These are phyloP conservation scores for Ceratocystis albifundus DNA, from an alignment of 2,329 filamentous ascomycete genomes.

Conservation along the genomic window DNA sequence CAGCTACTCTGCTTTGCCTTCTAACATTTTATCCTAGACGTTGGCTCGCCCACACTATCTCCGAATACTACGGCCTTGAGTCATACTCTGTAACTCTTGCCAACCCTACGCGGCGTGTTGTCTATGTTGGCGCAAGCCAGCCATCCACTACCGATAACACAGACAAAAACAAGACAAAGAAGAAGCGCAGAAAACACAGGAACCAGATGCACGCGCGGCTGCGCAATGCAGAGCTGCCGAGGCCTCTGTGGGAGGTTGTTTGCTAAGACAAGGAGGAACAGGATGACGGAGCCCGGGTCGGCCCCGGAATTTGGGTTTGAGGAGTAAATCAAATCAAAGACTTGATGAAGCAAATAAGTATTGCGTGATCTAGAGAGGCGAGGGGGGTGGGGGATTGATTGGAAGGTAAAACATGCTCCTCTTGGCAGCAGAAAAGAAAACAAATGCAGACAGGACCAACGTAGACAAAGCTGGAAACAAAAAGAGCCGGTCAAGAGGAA, in stretches of 20 bases:
- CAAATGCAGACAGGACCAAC: neutral
- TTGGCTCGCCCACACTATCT: constrained; percentile 88
- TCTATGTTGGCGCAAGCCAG: constrained; percentile 59
- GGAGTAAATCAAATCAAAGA: too few relatives aligned
- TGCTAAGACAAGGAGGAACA: constrained; percentile 32
- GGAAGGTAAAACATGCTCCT: constrained; percentile 17
- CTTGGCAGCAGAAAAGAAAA: neutral
- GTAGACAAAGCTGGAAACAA: neutral
- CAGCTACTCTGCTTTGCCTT: constrained; percentile 18
- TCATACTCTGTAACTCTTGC: constrained; percentile 70
- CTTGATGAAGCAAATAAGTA: too few relatives aligned
- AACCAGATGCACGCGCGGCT: constrained; percentile 24
- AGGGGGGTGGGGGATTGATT: neutral
- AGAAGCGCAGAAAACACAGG: constrained; percentile 32
- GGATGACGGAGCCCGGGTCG: too few relatives aligned
- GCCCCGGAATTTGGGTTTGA: too few relatives aligned
- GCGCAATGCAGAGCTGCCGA: constrained; percentile 38
- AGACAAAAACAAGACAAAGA: constrained; percentile 25
- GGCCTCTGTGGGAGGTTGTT: constrained; percentile 51
- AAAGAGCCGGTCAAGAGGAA: neutral
- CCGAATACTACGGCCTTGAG: constrained; percentile 77
- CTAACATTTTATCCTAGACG: constrained; percentile 43
- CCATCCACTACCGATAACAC: neutral
- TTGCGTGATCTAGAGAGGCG: neutral
- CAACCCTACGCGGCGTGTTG: constrained; percentile 60